Evolutionary conservation across 805 yeast species (phyloP).

Genomic region (Kluyveromyces starmeri): DNA sequence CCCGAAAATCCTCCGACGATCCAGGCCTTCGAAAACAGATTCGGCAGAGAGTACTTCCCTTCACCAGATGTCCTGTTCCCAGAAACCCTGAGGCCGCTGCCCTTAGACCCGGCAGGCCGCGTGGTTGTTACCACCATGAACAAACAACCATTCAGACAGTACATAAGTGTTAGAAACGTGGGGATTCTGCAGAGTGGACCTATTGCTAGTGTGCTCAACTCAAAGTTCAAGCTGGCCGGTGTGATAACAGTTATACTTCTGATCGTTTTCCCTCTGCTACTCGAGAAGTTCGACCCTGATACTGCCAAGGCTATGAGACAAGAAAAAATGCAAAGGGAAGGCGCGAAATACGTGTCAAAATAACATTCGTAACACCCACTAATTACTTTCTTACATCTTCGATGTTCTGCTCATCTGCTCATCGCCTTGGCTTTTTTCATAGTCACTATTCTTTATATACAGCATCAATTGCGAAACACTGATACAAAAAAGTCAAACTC

Average conservation of each 20-base stretch:
- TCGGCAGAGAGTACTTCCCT: slow-evolving; percentile 30
- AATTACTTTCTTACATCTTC: not conserved
- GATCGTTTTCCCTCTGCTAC: slow-evolving; percentile 26
- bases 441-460: too few relatives aligned
- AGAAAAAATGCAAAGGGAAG: slow-evolving; percentile 21
- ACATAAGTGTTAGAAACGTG: slow-evolving; percentile 26
- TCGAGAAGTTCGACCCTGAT: slow-evolving; percentile 36
- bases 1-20: slow-evolving; percentile 10
- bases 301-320: slow-evolving; percentile 29
- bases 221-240: slow-evolving; percentile 32
- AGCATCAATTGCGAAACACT: too few relatives aligned
- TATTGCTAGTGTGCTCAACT: slow-evolving; percentile 29
- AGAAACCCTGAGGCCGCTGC: slow-evolving; percentile 20
- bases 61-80: slow-evolving; percentile 25
- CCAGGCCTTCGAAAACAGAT: slow-evolving; percentile 23
- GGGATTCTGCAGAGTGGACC: slow-evolving; percentile 32
- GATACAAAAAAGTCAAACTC: too few relatives aligned
- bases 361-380: not conserved
- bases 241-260: slow-evolving; percentile 22
- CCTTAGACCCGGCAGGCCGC: slow-evolving; percentile 15
- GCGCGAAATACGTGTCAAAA: slow-evolving; percentile 16
- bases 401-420: too few relatives aligned
- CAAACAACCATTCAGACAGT: slow-evolving; percentile 27
- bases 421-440: too few relatives aligned
- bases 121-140: slow-evolving; percentile 18